A percentile compares a stretch with the other conserved stretches of the same genome.
Conservation (phyloP, 768 basidiomycete species). For the Mycena vulgaris region DNA sequence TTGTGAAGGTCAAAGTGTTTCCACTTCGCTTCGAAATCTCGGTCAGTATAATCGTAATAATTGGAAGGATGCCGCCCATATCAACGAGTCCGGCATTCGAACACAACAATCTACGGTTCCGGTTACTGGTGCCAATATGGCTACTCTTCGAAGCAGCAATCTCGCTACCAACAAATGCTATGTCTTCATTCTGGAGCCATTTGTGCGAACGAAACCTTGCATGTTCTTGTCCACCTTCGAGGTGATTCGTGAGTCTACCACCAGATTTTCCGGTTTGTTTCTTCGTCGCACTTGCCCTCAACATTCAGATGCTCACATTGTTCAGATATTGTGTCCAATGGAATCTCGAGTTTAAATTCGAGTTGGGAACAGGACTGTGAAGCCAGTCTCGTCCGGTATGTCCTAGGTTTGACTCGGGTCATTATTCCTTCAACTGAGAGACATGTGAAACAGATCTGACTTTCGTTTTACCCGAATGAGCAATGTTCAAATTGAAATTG, state of each 20-base stretch:
- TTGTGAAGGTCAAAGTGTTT: not conserved
- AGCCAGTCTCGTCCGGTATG: slow-evolving; percentile 1
- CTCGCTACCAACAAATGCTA: slow-evolving; percentile 2
- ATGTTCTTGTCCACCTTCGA: slow-evolving; percentile 11
- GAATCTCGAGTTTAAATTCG: slow-evolving; percentile 2
- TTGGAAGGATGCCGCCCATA: slow-evolving; percentile 11
- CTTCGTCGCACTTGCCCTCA: not conserved
- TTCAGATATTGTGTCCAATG: not conserved
- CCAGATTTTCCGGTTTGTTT: slow-evolving; percentile 2
- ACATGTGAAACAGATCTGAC: not conserved
- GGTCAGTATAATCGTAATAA: slow-evolving; percentile 1
- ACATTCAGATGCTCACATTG: not conserved
- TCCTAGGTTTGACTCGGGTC: not conserved
- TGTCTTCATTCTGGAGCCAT: slow-evolving; percentile 13
- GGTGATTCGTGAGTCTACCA: not conserved
- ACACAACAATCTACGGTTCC: slow-evolving; percentile 1
- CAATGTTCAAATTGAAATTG: too few relatives aligned
- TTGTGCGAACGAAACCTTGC: slow-evolving; percentile 5
- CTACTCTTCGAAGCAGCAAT: slow-evolving; percentile 6
- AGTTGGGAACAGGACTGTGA: slow-evolving; percentile 18
- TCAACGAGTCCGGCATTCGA: not conserved
- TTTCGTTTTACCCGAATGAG: not conserved
- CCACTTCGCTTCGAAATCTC: not conserved
- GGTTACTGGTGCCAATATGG: slow-evolving; percentile 5
- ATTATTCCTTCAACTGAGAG: not conserved